Conservation (phyloP, 495 filamentous ascomycete genomes). For the Lichina pygmaea region DNA sequence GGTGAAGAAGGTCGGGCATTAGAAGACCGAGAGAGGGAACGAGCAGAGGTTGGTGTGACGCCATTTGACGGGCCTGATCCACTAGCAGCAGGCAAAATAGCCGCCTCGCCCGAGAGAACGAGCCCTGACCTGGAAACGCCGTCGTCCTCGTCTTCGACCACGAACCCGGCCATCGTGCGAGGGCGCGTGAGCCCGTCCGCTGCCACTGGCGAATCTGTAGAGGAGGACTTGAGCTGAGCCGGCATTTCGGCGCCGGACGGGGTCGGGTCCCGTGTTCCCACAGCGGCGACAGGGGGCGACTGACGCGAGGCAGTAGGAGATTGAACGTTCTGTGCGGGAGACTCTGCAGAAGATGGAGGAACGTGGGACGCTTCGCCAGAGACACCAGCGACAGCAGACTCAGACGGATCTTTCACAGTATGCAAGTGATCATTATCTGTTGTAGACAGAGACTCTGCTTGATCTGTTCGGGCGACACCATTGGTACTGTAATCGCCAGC, state of each 20-base stretch:
- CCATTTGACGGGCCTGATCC: background rate
- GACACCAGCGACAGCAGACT: background rate
- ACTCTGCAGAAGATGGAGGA: background rate
- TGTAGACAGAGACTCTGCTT: constrained; percentile 2
- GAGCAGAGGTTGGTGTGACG: constrained; percentile 8
- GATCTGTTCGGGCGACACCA: constrained; percentile 1
- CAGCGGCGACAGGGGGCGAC: background rate
- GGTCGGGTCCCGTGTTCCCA: background rate
- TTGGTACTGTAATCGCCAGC: constrained; percentile 3
- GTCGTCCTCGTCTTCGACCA: constrained; percentile 35
- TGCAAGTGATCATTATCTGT: constrained; percentile 4
- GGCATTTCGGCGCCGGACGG: background rate
- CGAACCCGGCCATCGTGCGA: constrained; percentile 53
- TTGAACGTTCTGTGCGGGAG: background rate
- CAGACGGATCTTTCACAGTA: constrained; percentile 1
- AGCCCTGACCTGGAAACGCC: constrained; percentile 12
- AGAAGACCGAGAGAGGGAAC: constrained; percentile 27
- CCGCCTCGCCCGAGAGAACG: background rate
- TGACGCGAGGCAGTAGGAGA: background rate
- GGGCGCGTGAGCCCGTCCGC: constrained; percentile 16
- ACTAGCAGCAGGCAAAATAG: background rate
- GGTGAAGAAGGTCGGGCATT: constrained; percentile 11
- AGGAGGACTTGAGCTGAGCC: background rate
- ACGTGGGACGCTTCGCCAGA: background rate
- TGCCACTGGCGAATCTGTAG: background rate